Percentiles rank a stretch among this genome's conserved stretches.
Conservation (phyloP, 176 grass and related monocot genomes). For the Oryza glaberrima region DNA sequence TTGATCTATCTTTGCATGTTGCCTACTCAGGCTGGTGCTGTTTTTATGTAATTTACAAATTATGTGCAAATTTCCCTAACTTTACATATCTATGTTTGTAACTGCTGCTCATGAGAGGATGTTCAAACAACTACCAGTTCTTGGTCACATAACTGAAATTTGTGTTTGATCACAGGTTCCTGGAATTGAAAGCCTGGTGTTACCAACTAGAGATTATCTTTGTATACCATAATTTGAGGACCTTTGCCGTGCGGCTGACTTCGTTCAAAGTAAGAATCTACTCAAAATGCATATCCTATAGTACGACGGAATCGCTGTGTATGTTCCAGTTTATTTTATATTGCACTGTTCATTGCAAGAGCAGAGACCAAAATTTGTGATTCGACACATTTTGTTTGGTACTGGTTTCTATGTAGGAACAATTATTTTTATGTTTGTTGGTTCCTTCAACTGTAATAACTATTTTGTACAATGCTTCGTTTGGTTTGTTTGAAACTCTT, state of each 20-base stretch:
- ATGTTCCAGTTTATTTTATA: not conserved
- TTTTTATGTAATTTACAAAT: not conserved
- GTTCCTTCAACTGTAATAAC: not conserved
- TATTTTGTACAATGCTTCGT: not conserved
- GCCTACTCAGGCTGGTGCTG: not conserved
- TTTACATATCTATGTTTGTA: not conserved
- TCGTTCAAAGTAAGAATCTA: slow-evolving; percentile 76
- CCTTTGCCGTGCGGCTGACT: slow-evolving; percentile 80
- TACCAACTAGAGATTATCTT: slow-evolving; percentile 97
- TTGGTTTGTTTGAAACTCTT: not conserved
- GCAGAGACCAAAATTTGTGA: not conserved
- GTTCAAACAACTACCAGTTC: not conserved
- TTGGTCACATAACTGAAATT: not conserved
- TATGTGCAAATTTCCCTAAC: not conserved
- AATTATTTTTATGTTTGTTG: not conserved
- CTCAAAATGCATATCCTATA: slow-evolving; percentile 5
- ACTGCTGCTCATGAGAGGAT: not conserved
- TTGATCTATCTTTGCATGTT: not conserved
- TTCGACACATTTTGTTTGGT: not conserved
- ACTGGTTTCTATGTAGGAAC: not conserved
- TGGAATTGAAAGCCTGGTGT: slow-evolving; percentile 72
- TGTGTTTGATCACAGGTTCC: slow-evolving; percentile 53
- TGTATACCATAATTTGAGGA: slow-evolving; percentile 77
- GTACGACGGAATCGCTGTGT: not conserved
- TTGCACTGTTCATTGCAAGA: not conserved